A percentile compares a stretch with the other conserved stretches of the same genome.
These are phyloP conservation scores for Trichoderma cornu-damae DNA, from an alignment of 2,329 filamentous ascomycete genomes.

Conservation along the genomic window DNA sequence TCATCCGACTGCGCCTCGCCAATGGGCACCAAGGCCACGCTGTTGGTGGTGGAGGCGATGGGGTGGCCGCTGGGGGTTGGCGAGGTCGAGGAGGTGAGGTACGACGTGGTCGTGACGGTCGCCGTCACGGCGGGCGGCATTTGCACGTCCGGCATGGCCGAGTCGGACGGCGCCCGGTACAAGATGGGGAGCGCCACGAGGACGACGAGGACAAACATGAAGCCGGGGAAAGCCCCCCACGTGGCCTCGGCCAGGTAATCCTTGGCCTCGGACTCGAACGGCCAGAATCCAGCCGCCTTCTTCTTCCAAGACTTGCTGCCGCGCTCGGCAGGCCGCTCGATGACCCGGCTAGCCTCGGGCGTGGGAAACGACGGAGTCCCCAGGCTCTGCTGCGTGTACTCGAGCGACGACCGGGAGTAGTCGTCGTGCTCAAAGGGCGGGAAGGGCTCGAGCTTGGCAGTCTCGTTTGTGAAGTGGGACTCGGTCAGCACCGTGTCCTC, in stretches of 20 bases:
- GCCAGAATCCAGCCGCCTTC: slow-evolving; percentile 21
- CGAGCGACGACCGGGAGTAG: slow-evolving; percentile 39
- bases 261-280: slow-evolving; percentile 13
- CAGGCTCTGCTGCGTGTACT: slow-evolving; percentile 47
- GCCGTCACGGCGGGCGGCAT: slow-evolving; percentile 21
- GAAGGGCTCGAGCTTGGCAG: slow-evolving; percentile 23
- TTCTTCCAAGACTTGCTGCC: slow-evolving; percentile 20
- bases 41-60: slow-evolving; percentile 20
- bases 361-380: slow-evolving; percentile 40
- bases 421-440: slow-evolving; percentile 37
- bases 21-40: slow-evolving; percentile 30
- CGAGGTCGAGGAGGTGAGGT: slow-evolving; percentile 18
- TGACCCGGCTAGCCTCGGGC: slow-evolving; percentile 32
- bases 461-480: slow-evolving; percentile 10
- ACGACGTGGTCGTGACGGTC: slow-evolving; percentile 23
- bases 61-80: slow-evolving; percentile 18
- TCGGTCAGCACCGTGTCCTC: slow-evolving; percentile 16
- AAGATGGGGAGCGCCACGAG: slow-evolving; percentile 27
- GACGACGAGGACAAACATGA: slow-evolving; percentile 26
- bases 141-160: not conserved
- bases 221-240: slow-evolving; percentile 25
- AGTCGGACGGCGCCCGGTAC: slow-evolving; percentile 25
- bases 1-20: slow-evolving; percentile 30
- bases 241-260: slow-evolving; percentile 21
- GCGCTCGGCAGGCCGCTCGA: slow-evolving; percentile 22